Percentiles rank a stretch among this genome's conserved stretches.
Evolutionary conservation across 345 rosid genomes (phyloP).

Genomic region (Salix suchowensis): DNA sequence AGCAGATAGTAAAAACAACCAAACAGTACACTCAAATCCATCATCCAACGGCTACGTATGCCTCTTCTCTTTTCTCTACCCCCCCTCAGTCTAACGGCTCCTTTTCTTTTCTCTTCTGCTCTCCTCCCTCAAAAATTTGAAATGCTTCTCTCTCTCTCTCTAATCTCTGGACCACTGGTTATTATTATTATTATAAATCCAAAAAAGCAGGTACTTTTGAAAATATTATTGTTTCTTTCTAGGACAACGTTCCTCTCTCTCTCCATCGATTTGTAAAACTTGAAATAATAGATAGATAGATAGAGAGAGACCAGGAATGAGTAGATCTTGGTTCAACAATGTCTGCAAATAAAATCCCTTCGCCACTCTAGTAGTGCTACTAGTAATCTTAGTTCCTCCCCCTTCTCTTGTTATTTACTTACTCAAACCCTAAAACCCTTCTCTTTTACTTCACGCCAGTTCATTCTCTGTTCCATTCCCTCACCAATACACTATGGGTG

Average conservation of each 20-base stretch:
- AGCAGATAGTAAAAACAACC: too few species aligned
- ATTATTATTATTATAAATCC: neutral
- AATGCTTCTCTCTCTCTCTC: constrained; percentile 6
- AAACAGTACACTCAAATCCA: too few species aligned
- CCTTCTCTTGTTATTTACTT: neutral
- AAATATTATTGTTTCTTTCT: constrained; percentile 17
- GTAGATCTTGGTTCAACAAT: too few species aligned
- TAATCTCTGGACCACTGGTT: too few species aligned
- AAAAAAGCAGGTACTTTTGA: constrained; percentile 16
- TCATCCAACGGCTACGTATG: too few species aligned
- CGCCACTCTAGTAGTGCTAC: too few species aligned
- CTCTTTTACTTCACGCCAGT: neutral
- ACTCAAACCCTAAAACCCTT: neutral
- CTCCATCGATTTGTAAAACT: neutral
- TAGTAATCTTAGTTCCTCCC: neutral
- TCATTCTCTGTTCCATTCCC: neutral
- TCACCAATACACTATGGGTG: constrained; percentile 40
- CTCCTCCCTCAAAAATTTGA: constrained; percentile 19
- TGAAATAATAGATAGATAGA: neutral
- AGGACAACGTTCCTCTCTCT: constrained; percentile 16
- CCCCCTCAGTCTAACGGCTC: too few species aligned
- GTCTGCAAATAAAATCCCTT: neutral
- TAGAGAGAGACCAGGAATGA: neutral
- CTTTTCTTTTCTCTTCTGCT: neutral
- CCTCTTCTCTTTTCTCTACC: too few species aligned